These are phyloP conservation scores for Ananas comosus DNA, from an alignment of 176 grass and related monocot genomes.

Conservation along the genomic window DNA sequence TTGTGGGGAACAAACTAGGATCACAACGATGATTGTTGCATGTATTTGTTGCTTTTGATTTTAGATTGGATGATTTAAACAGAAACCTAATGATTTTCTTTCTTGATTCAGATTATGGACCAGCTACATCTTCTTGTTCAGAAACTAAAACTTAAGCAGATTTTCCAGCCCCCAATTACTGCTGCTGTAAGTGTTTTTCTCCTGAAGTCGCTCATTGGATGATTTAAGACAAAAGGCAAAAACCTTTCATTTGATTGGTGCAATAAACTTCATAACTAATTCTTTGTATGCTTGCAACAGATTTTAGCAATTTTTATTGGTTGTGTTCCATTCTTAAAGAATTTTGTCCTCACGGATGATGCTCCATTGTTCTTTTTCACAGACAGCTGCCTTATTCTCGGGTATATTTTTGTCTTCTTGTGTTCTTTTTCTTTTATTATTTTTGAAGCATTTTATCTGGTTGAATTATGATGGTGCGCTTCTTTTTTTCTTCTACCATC, in stretches of 20 bases:
- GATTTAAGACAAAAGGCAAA: too few species aligned
- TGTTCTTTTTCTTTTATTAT: not conserved
- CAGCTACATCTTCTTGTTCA: slow-evolving; percentile 29
- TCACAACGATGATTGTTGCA: too few species aligned
- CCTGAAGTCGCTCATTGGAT: not conserved
- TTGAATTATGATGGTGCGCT: not conserved
- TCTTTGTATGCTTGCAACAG: slow-evolving; percentile 29
- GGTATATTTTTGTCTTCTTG: slow-evolving; percentile 42
- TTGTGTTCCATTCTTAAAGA: slow-evolving; percentile 75
- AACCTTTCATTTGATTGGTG: too few species aligned
- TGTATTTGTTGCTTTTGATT: not conserved
- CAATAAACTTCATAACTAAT: not conserved
- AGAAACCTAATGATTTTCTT: slow-evolving; percentile 15
- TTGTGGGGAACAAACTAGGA: too few species aligned
- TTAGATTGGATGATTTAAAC: slow-evolving; percentile 1
- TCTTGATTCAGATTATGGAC: slow-evolving; percentile 55
- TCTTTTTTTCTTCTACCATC: not conserved
- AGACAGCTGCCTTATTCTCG: slow-evolving; percentile 99
- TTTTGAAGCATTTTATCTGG: not conserved
- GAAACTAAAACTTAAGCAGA: slow-evolving; percentile 67
- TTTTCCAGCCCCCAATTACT: slow-evolving; percentile 76
- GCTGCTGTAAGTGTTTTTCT: slow-evolving; percentile 58
- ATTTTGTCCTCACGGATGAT: slow-evolving; percentile 77
- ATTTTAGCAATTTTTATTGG: slow-evolving; percentile 67
- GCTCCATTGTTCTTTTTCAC: slow-evolving; percentile 98